phyloP scores from a whole-genome alignment of 2,329 filamentous ascomycete genomes.

The Pestalotiopsis sp. region DNA sequence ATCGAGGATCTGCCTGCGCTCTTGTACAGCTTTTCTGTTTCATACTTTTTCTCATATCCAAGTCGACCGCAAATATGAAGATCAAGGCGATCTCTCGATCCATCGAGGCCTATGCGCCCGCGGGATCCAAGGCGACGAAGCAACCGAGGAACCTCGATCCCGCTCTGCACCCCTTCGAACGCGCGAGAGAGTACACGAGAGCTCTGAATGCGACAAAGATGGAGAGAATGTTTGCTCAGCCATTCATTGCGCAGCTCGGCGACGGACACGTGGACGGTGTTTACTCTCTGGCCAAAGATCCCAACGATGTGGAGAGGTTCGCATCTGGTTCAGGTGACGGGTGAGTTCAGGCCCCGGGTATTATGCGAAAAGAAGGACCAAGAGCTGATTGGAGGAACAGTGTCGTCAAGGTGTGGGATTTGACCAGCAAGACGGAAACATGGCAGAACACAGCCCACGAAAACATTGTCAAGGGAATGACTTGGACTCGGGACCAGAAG shows the following conservation, averaged over 20 bases:
- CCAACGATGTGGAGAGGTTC: constrained; percentile 71
- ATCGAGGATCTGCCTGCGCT: not conserved
- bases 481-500: constrained; percentile 78
- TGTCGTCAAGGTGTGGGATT: constrained; percentile 90
- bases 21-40: not conserved
- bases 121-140: constrained; percentile 67
- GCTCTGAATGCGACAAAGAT: constrained; percentile 60
- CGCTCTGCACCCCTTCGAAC: constrained; percentile 82
- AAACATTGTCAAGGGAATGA: constrained; percentile 81
- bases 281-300: constrained; percentile 81
- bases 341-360: not conserved
- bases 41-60: too few relatives aligned
- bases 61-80: constrained; percentile 40
- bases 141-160: constrained; percentile 72
- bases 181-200: constrained; percentile 77
- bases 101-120: constrained; percentile 64
- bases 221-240: constrained; percentile 65
- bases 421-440: constrained; percentile 70
- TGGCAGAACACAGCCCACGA: constrained; percentile 83
- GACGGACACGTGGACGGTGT: constrained; percentile 90
- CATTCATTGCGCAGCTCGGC: constrained; percentile 78
- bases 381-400: constrained; percentile 33
- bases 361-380: constrained; percentile 35
- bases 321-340: constrained; percentile 82
- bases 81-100: constrained; percentile 70